Base-by-base conservation (phyloP, 768 basidiomycete genomes). In the Rickenella mellea region DNA sequence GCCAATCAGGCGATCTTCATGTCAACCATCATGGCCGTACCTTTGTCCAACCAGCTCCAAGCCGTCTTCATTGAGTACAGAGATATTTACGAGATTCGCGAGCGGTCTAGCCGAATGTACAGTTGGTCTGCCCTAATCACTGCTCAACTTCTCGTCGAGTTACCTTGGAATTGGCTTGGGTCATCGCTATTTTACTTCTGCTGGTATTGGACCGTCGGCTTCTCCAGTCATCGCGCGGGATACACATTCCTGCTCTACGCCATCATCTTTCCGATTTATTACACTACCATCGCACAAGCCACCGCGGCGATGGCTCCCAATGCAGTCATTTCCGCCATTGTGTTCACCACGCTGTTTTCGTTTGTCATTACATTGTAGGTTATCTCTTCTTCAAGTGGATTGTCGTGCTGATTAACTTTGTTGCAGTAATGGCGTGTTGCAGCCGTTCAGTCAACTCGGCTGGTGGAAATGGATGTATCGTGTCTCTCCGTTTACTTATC, bases 201-300 rank as follows among this genome's bases (percentile, higher is more conserved):
- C 52, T 76, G 70, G 70, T 74, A 67, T 49, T 73, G 65, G 65
- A 60, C 67, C 7, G 64, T 71, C 39, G 68, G 67, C 5, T 65
- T 61, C 48, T 52, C 57, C 6, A 50, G 54, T 12, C 51, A 57
- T 37, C 62, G 68, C 24, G 66, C 58, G 1, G 67, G 62, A 2
- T 71, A 59, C 53, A 59, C 64, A 9, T 69, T 63, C 50, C 54
- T 73, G 11, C 38, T 65, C 29, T 49, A 59, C 27, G 58, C 56
- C 17, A 40, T 74, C 33, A 41, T 56, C 10, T 68, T 63, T 48
- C 67, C 70, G 30, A 26, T 70, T 12, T 75, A 71, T 54, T 69
- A 59, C 51, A 61, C 62, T n/a, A 68, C 70, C 2, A 52, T 73
- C 41, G 64, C 52, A 1, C 59, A 60, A 44, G 68, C 65, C 15